Conservation (phyloP, 208 protist species). For the Leishmania mexicana region DNA sequence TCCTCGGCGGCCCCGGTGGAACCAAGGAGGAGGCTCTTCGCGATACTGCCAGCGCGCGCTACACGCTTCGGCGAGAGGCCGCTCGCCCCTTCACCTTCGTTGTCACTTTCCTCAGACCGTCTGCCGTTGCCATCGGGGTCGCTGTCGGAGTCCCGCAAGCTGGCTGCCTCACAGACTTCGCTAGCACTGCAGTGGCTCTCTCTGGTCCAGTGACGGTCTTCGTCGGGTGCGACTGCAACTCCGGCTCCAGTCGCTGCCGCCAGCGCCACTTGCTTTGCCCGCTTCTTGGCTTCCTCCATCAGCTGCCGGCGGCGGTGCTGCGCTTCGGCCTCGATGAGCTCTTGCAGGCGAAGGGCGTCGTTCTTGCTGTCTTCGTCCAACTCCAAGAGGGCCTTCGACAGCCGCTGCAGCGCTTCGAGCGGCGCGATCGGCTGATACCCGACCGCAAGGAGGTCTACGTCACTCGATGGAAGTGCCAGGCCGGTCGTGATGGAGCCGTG, state of each 20-base stretch:
- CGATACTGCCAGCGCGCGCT: background rate
- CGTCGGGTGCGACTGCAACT: background rate
- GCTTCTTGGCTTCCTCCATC: conserved; percentile 5
- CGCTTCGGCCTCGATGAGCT: conserved; percentile 38
- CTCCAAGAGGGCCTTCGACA: conserved; percentile 61
- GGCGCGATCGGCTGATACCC: conserved; percentile 71
- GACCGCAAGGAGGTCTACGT: conserved; percentile 83
- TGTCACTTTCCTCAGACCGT: background rate
- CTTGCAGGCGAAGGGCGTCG: conserved; percentile 31
- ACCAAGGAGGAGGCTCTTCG: background rate
- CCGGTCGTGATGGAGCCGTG: conserved; percentile 82
- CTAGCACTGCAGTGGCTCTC: background rate
- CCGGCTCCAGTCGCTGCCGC: background rate
- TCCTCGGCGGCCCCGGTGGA: background rate
- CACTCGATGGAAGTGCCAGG: conserved; percentile 75
- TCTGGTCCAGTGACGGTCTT: background rate
- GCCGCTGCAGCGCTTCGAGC: conserved; percentile 65
- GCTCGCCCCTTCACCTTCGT: background rate
- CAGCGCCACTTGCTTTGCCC: conserved; percentile 9
- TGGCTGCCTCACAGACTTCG: background rate
- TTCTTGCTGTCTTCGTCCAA: conserved; percentile 45
- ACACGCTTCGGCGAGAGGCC: background rate
- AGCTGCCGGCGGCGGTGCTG: conserved; percentile 18
- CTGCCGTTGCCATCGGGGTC: background rate
- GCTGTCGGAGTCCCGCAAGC: background rate